A percentile compares a stretch with the other conserved stretches of the same genome.
Conservation (phyloP, 495 filamentous ascomycete species). For the Daldinia bambusicola region DNA sequence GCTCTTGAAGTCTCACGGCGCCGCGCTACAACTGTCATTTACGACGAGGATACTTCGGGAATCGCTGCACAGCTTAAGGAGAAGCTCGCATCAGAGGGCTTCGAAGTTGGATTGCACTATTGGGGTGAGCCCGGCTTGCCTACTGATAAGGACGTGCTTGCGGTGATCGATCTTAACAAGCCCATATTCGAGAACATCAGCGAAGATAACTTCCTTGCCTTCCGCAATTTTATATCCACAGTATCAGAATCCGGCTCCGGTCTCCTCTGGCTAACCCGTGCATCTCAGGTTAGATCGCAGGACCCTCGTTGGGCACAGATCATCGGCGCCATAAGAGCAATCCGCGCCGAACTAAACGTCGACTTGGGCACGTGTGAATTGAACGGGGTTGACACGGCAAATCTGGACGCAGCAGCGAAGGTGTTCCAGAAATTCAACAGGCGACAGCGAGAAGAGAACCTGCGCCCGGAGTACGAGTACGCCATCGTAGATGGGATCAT, state of each 20-base stretch:
- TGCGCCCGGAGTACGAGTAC: not conserved
- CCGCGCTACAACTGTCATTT: not conserved
- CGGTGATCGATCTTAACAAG: not conserved
- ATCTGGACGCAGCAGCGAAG: not conserved
- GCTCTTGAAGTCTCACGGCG: not conserved
- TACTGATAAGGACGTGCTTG: not conserved
- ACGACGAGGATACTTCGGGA: not conserved
- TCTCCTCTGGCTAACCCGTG: not conserved
- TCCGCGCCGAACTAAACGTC: not conserved
- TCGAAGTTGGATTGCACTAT: not conserved
- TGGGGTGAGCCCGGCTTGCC: not conserved
- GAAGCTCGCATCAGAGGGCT: not conserved
- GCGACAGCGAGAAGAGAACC: not conserved
- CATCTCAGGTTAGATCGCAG: not conserved
- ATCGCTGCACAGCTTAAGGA: not conserved
- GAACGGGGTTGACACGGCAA: not conserved
- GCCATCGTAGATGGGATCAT: not conserved
- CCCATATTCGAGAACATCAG: not conserved
- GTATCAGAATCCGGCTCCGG: not conserved
- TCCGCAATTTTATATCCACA: not conserved
- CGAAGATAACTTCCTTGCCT: not conserved
- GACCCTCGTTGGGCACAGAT: constrained; percentile 4
- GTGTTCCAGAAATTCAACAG: constrained; percentile 1
- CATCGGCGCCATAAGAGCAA: not conserved
- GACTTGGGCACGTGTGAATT: not conserved